Base-by-base conservation (phyloP, 805 yeast species). In the Nakazawaea siamensis region DNA sequence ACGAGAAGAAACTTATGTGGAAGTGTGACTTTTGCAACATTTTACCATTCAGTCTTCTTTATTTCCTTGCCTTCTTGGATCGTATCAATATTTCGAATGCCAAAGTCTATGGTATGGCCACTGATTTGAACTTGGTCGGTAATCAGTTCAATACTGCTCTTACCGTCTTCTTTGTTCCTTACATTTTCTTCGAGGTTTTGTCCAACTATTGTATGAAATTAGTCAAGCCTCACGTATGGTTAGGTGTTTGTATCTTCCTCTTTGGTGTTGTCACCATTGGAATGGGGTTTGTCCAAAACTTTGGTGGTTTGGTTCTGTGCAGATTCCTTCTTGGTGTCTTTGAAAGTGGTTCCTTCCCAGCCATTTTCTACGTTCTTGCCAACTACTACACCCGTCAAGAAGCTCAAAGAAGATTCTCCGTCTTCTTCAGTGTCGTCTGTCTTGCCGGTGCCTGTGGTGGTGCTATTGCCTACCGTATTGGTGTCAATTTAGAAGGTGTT, bases 71-170 rank as follows among this genome's bases (percentile, higher is more conserved):
- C 1, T 80, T 79, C 47, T 55, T 80, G 48, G 86, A 80, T 50
- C 60, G 86, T 47, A 82, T 79, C 40, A 80, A 80, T 54, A 76
- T 80, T 41, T 69, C 83, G 20, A 79, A 80, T 50, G 87, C 86
- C 8, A 68, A 68, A 34, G 68, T 76, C 29, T 77, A 76, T 47
- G 80, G 80, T 5, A 60, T 80, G 60, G 58, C 62, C 7, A 53
- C 47, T 5, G 80, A 73, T 38, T 54, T 79, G 27, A 43, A 60
- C 12, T 59, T 79, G 28, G 51, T 51, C 3, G 78, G 74, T 4
- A 60, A 60, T 45, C 71, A 76, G 43, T 76, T 60, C 57, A 76
- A 75, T 46, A 60, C 61, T 20, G 73, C 76, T 4, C 63, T 76
- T 45, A 70, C 79, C 10, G 62, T 76, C 8, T 76, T 76, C 50